Conservation (phyloP, 2,329 filamentous ascomycete species). For the Aspergillus glaucus region DNA sequence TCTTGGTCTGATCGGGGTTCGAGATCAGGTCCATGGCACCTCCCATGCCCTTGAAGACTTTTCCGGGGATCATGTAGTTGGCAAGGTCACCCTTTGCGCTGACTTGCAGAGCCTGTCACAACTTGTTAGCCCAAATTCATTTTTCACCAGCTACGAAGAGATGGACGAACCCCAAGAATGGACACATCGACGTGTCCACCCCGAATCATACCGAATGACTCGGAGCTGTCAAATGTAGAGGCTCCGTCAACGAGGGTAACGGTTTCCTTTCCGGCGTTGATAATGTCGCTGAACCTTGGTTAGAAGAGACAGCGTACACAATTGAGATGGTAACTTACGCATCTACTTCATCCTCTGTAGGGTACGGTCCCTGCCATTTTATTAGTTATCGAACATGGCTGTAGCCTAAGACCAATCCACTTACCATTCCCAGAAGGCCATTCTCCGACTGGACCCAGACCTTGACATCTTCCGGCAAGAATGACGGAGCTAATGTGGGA, state of each 20-base stretch:
- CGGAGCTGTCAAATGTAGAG: conserved; percentile 69
- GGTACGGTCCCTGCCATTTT: conserved; percentile 57
- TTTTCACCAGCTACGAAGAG: neutral
- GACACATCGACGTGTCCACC: conserved; percentile 79
- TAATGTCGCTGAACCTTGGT: conserved; percentile 52
- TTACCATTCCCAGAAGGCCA: conserved; percentile 67
- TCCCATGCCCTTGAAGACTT: conserved; percentile 81
- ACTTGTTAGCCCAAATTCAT: neutral
- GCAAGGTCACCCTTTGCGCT: conserved; percentile 72
- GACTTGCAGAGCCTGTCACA: conserved; percentile 61
- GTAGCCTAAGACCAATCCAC: neutral
- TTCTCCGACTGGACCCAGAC: conserved; percentile 87
- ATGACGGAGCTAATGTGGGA: conserved; percentile 75
- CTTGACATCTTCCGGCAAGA: conserved; percentile 59
- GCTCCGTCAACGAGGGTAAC: conserved; percentile 73
- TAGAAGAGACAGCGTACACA: neutral
- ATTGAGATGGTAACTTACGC: conserved; percentile 29
- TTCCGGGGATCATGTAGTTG: conserved; percentile 87
- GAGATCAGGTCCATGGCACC: conserved; percentile 69
- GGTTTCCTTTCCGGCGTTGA: conserved; percentile 85
- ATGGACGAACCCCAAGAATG: conserved; percentile 58
- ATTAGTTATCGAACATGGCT: neutral
- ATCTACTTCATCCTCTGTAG: conserved; percentile 64
- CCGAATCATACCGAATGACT: conserved; percentile 83
- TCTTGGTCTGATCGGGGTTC: conserved; percentile 65